Base-by-base conservation (phyloP, 2,329 filamentous ascomycete genomes). In the Karstenula rhodostoma region DNA sequence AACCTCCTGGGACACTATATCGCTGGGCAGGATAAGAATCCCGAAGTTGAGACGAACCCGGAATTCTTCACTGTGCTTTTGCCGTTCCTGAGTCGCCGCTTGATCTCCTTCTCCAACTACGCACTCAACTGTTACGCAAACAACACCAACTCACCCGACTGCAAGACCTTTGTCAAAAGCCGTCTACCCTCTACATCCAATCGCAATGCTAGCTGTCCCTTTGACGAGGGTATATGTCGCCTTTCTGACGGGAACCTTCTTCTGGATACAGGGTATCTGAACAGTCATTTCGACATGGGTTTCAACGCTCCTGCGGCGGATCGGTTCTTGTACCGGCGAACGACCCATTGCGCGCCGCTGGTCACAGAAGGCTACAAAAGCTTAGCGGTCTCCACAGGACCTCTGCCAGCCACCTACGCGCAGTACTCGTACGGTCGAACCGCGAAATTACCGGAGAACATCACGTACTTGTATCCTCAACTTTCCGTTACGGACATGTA, bases 341-440 rank as follows among this genome's bases (percentile, higher is more conserved):
- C 27, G 13, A 44, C 37, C 4, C 37, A 66, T 10, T 74, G 69
- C 51, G 68, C 68, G 4, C 70, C 69, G 23, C 29, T 74, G 3
- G 59, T 50, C 9, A 65, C 10, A 12, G 17, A 32, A n/a, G 25
- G 25, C 22, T 49, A 49, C 25, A 32, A n/a, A 19, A 49, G 17
- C 17, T 9, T 32, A 17, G n/a, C 2, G 3, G 17, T 32, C 13
- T 29, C 2, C 3, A 32, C 25, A 29, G 8, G 13, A 13, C n/a
- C n/a, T 32, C 47, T 46, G 43, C 8, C 2, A n/a, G 43, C 23
- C 8, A 46, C 47, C 9, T 49, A 49, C 25, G 12, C 15, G 25
- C 47, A 49, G 25, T 49, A 49, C 25, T 49, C 25, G 32, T 49
- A 49, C 25, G 47, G 47, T 15, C 2, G 4, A 32, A 1, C 10